Evolutionary conservation across 2,329 filamentous ascomycete genomes (phyloP).

Genomic region (Calonectria naviculata): DNA sequence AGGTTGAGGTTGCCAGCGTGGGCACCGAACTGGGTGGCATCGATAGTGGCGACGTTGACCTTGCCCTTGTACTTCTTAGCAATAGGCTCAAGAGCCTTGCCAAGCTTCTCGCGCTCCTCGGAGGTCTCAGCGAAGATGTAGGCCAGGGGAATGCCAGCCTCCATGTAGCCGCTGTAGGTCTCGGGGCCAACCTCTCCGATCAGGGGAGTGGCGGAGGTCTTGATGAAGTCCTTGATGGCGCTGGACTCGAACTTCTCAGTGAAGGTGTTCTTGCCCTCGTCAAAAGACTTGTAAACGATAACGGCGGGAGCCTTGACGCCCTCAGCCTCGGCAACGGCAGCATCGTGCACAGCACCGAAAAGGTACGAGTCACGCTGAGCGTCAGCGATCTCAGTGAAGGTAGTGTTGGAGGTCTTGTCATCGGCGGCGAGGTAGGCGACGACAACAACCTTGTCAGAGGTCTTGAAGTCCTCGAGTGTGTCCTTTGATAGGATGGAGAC

Average conservation of each 20-base stretch:
- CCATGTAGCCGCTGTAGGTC: slow-evolving; percentile 96
- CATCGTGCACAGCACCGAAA: slow-evolving; percentile 89
- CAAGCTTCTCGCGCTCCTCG: slow-evolving; percentile 87
- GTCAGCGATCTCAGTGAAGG: slow-evolving; percentile 79
- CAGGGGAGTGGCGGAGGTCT: slow-evolving; percentile 86
- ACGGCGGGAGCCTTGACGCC: slow-evolving; percentile 88
- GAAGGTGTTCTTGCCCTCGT: slow-evolving; percentile 93
- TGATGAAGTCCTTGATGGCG: slow-evolving; percentile 84
- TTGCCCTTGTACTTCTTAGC: slow-evolving; percentile 93
- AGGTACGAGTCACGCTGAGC: slow-evolving; percentile 89
- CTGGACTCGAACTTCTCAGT: slow-evolving; percentile 82
- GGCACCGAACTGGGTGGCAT: slow-evolving; percentile 92
- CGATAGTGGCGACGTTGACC: slow-evolving; percentile 98
- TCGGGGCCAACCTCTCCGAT: slow-evolving; percentile 97
- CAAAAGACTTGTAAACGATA: slow-evolving; percentile 97
- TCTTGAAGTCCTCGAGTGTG: slow-evolving; percentile 95
- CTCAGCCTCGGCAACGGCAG: slow-evolving; percentile 86
- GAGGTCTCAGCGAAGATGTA: slow-evolving; percentile 97
- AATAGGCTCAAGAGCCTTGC: slow-evolving; percentile 82
- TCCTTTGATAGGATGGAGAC: slow-evolving; percentile 86
- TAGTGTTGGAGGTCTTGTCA: slow-evolving; percentile 88
- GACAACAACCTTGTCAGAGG: slow-evolving; percentile 94
- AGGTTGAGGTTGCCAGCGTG: slow-evolving; percentile 98
- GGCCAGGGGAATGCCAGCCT: slow-evolving; percentile 88
- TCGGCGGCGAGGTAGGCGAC: slow-evolving; percentile 86